Evolutionary conservation across 352 stramenopile genomes (phyloP).

Genomic region (Thalassiosira mediterranea): DNA sequence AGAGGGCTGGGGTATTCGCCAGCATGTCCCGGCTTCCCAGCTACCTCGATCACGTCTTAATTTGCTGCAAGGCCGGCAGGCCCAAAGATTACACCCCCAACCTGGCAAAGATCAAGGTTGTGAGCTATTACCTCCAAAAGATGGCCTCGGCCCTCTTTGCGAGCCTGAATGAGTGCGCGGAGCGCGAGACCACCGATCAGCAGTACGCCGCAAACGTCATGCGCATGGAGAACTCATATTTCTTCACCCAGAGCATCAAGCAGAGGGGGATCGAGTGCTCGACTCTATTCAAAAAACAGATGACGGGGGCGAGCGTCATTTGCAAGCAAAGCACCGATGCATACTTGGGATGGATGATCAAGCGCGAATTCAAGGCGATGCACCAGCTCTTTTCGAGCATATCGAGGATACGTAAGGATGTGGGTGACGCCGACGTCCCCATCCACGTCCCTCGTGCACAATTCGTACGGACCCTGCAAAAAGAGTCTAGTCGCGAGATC

Average conservation of each 20-base stretch:
- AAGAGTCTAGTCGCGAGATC: conserved; percentile 79
- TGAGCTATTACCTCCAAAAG: conserved; percentile 82
- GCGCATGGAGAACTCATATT: conserved; percentile 84
- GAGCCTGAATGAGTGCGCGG: conserved; percentile 72
- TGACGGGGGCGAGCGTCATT: conserved; percentile 73
- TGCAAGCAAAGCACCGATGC: conserved; percentile 83
- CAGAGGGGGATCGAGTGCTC: conserved; percentile 66
- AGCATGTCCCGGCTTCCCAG: conserved; percentile 76
- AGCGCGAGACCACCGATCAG: conserved; percentile 79
- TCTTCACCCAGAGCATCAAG: conserved; percentile 81
- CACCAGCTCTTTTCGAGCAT: conserved; percentile 82
- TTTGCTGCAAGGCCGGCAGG: conserved; percentile 72
- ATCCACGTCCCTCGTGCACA: conserved; percentile 79
- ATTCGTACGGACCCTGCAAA: conserved; percentile 79
- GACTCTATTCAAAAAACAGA: conserved; percentile 78
- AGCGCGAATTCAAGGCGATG: conserved; percentile 82
- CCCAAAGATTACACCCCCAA: conserved; percentile 71
- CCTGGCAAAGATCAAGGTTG: conserved; percentile 79
- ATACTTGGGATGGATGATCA: conserved; percentile 85
- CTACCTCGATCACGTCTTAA: conserved; percentile 81
- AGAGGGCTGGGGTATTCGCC: conserved; percentile 78
- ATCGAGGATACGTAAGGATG: conserved; percentile 76
- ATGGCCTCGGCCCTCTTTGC: conserved; percentile 78
- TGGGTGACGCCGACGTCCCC: conserved; percentile 77
- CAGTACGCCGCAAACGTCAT: conserved; percentile 83